Base-by-base conservation (phyloP, 2,329 filamentous ascomycete genomes). In the Colletotrichum theobromicola region DNA sequence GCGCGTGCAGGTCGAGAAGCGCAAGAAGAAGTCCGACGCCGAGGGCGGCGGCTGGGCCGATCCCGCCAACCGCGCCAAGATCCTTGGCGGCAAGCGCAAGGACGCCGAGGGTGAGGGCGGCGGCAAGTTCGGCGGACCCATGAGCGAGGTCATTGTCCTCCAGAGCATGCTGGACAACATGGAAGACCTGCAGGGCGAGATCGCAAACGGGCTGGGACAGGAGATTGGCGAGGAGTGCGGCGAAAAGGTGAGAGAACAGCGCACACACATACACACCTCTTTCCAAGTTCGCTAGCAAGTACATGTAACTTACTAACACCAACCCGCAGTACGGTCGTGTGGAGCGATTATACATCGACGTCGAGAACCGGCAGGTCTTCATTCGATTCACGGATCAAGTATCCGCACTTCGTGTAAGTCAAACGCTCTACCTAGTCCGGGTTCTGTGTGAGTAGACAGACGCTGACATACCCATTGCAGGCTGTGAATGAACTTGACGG, bases 201-300 rank as follows among this genome's bases (percentile, higher is more conserved):
- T 98, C 63, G 90, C 93, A 74, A 89, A 90, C 16, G 91, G 91
- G 0, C 86, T 99, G 65, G 93, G 96, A 78, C 96, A 98, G 85
- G 96, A 98, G 82, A 98, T 99, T 83, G 97, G 97, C 8, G 95
- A 98, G 80, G 95, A 98, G 81, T 98, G 97, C 83, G 93, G 93
- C 64, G 92, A 95, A 77, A 95, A 96, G 88, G 91, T 93, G 75
- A 71, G 76, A 46, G 42, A 46, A 46, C 18, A 46, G n/a, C 42
- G 15, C n/a, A n/a, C n/a, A 46, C 16, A 9, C 42, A 21, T 9
- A 7, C 37, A 16, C 37, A 16, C 9, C 18, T n/a, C n/a, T 46
- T 46, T 46, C 3, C 42, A 21, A 6, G 42, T 21, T 46, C 6
- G 42, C 42, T 46, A 10, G 42, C 42, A 7, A 46, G 5, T 28